Percentiles rank a stretch among this genome's conserved stretches.
These are phyloP conservation scores for Kazachstania sp. DNA, from an alignment of 1,139 yeast genomes.

Conservation along the genomic window DNA sequence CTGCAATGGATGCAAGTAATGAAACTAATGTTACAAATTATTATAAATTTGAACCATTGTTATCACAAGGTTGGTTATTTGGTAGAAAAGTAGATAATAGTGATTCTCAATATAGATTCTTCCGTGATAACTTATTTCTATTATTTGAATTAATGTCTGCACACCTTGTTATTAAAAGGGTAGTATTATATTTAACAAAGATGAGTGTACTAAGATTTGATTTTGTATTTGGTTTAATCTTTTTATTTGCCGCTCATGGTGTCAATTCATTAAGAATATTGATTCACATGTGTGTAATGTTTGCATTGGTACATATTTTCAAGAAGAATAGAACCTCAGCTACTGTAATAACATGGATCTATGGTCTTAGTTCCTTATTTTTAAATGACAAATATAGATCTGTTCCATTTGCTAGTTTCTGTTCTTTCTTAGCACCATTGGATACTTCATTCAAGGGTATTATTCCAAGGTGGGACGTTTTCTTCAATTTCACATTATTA, in stretches of 20 bases:
- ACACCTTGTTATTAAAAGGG: constrained; percentile 47
- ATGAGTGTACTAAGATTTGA: constrained; percentile 51
- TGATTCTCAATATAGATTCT: constrained; percentile 80
- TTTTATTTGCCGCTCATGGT: constrained; percentile 75
- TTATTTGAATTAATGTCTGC: constrained; percentile 44
- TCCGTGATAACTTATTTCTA: constrained; percentile 68
- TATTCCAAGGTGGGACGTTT: constrained; percentile 90
- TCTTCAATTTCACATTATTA: constrained; percentile 79
- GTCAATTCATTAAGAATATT: constrained; percentile 55
- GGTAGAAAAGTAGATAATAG: constrained; percentile 83
- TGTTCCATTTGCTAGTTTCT: constrained; percentile 40
- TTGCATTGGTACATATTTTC: constrained; percentile 40
- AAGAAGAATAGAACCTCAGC: constrained; percentile 25
- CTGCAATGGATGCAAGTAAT: constrained; percentile 75
- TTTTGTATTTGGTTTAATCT: constrained; percentile 57
- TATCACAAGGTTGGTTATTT: constrained; percentile 68
- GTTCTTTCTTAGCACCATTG: constrained; percentile 37
- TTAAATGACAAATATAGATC: constrained; percentile 62
- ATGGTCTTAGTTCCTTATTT: constrained; percentile 68
- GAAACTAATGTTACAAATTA: constrained; percentile 64
- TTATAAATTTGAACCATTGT: constrained; percentile 47
- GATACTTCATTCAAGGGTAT: constrained; percentile 62
- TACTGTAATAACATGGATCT: constrained; percentile 56
- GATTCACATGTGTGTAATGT: constrained; percentile 50
- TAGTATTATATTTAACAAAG: constrained; percentile 20